Percentiles rank a stretch among this genome's conserved stretches.
These are phyloP conservation scores for Spiromastix sp. DNA, from an alignment of 2,329 filamentous ascomycete species.

Conservation along the genomic window DNA sequence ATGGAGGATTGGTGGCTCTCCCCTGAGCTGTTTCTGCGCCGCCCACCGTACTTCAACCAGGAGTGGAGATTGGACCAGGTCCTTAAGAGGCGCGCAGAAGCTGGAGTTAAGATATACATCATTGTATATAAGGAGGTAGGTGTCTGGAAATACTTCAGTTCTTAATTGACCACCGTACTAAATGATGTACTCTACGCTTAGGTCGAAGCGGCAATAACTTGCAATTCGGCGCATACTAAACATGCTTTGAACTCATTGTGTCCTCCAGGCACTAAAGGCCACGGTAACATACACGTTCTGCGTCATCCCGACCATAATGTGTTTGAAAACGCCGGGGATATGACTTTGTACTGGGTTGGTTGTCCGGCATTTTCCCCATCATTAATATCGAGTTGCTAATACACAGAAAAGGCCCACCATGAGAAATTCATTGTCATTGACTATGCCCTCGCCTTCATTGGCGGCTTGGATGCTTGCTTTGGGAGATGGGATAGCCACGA, in stretches of 20 bases:
- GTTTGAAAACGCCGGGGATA: conserved; percentile 84
- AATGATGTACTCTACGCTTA: too few species aligned
- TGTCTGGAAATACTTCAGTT: too few species aligned
- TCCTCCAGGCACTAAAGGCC: conserved; percentile 66
- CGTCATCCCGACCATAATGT: conserved; percentile 89
- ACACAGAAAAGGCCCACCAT: conserved; percentile 59
- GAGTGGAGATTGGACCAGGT: conserved; percentile 79
- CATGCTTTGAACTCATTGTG: conserved; percentile 70
- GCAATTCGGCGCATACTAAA: conserved; percentile 80
- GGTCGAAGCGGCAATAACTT: conserved; percentile 73
- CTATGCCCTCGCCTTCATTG: conserved; percentile 82
- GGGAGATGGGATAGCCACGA: conserved; percentile 84
- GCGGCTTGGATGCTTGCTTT: conserved; percentile 87
- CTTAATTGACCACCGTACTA: too few species aligned
- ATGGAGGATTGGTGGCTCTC: conserved; percentile 96
- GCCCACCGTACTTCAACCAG: conserved; percentile 70
- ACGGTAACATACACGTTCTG: conserved; percentile 85
- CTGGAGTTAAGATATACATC: conserved; percentile 87
- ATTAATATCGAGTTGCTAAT: not conserved
- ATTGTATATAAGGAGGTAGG: conserved; percentile 91
- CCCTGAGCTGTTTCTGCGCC: conserved; percentile 71
- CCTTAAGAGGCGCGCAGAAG: conserved; percentile 78
- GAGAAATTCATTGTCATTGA: conserved; percentile 96
- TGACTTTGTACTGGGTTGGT: conserved; percentile 80
- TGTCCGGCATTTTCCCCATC: not conserved